Base-by-base conservation (phyloP, 345 rosid species). In the Gossypium anomalum region DNA sequence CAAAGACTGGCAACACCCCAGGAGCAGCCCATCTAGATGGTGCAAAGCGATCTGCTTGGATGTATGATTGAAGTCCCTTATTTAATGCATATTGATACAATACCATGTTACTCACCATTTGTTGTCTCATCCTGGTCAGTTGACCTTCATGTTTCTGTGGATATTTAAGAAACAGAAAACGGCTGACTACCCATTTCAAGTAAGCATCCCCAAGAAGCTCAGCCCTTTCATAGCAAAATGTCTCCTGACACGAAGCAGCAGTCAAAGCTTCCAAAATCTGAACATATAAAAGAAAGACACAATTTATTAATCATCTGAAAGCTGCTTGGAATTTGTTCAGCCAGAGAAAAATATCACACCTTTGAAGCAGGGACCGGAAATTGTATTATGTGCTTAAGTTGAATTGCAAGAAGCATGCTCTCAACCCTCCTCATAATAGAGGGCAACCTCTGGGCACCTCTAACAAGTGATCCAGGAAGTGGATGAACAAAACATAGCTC, bases 21-120 rank as follows among this genome's bases (percentile, higher is more conserved):
- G 98, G 99, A 77, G 99, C 99, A 67, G 99, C 97, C 99, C 99
- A 93, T 78, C 99, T 86, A 76, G 93, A 93, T 13, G 99, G 99
- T 61, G 99, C 94, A 85, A 95, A 95, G 44, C 99, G 91, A 82
- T 95, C 99, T n/a, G 97, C 99, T 78, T 93, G 99, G 77, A 95
- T 95, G 72, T 89, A 95, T 12, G 98, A 95, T 72, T 93, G 99
- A 73, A 95, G 94, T 63, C 92, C 97, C 80, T 91, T 91, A 20
- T 71, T 85, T 70, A 95, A 78, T 11, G 99, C 97, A 77, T 82
- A 85, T 78, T 88, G 97, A 68, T 95, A 95, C 73, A 95, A 85
- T 57, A 93, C 97, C 92, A 93, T 84, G 87, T 95, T 95, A 69
- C 99, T 91, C 71, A 95, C 99, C 99, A 93, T 93, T 65, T 93